Evolutionary conservation across 352 stramenopile genomes (phyloP).

Genomic region (Paralagenidium karlingii): DNA sequence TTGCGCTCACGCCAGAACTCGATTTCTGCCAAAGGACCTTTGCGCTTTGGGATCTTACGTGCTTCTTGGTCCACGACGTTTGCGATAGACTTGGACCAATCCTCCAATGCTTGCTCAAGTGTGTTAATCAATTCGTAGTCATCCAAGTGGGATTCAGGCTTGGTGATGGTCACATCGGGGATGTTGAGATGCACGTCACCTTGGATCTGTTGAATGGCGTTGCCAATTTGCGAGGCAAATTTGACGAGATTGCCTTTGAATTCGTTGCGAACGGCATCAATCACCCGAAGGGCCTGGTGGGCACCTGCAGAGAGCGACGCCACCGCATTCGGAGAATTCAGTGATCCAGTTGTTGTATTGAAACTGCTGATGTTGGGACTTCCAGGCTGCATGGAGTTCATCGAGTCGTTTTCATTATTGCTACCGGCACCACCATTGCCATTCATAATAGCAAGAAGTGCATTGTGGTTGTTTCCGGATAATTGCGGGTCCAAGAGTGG

Average conservation of each 20-base stretch:
- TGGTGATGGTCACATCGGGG: constrained; percentile 84
- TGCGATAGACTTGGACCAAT: constrained; percentile 88
- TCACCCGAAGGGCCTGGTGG: constrained; percentile 61
- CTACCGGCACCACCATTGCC: not conserved
- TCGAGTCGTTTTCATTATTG: not conserved
- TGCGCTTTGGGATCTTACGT: constrained; percentile 76
- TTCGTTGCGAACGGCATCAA: constrained; percentile 75
- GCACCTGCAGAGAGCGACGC: constrained; percentile 8
- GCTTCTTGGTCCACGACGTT: constrained; percentile 85
- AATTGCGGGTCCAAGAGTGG: constrained; percentile 70
- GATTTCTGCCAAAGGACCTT: constrained; percentile 89
- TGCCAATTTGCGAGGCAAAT: constrained; percentile 87
- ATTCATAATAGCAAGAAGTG: constrained; percentile 1
- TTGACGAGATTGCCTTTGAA: constrained; percentile 87
- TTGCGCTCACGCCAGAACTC: constrained; percentile 95
- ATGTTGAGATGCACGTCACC: constrained; percentile 90
- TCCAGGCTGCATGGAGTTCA: not conserved
- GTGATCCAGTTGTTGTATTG: not conserved
- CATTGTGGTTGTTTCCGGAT: constrained; percentile 10
- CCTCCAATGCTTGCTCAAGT: constrained; percentile 85
- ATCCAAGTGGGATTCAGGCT: constrained; percentile 73
- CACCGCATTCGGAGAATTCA: too few species aligned
- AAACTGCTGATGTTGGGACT: not conserved
- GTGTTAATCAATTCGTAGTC: constrained; percentile 81
- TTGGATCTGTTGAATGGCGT: constrained; percentile 90